Base-by-base conservation (phyloP, 495 filamentous ascomycete species). In the Hyaloscypha hepaticicola region DNA sequence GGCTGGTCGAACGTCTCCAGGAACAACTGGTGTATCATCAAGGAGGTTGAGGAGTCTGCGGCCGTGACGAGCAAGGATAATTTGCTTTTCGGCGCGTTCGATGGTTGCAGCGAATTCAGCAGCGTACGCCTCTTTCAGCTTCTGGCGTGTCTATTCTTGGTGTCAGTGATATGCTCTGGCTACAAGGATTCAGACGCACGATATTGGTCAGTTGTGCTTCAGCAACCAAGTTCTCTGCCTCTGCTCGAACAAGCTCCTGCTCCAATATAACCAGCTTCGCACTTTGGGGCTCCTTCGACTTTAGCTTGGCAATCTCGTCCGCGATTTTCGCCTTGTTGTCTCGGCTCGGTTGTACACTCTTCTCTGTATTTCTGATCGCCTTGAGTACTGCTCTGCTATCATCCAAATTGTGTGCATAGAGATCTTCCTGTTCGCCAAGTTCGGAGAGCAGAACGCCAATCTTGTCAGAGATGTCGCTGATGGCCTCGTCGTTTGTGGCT, bases 121-220 rank as follows among this genome's bases (percentile, higher is more conserved):
- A 67, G 92, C 90, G 74, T 92, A 97, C 48, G 95, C 92, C 78
- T 96, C 90, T 76, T 96, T 96, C 69, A 98, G 80, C 76, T 97
- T 98, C 70, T 90, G 87, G 53, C 95, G 86, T 14, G 95, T 98
- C 88, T 93, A 66, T 19, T 56, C 60, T 27, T 5, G 9, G 9
- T 61, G 55, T 58, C 9, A 61, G 41, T 31, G 7, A 5, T 6
- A n/a, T n/a, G 11, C 21, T 24, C 9, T 21, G 57, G 21, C 6
- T 33, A 5, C 16, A 53, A 21, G 55, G 48, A 21, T 25, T 48
- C 24, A 45, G 7, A 75, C 85, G 22, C 79, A 94, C 91, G 66
- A 96, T 86, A 75, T 98, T 98, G 58, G 90, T 94, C 78, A 99
- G 80, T 77, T 99, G 95, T 24, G 96, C 96, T 76, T 99, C 96